Percentiles rank a stretch among this genome's conserved stretches.
phyloP scores from a whole-genome alignment of 2,329 filamentous ascomycete species.

The Didymella segeticola region DNA sequence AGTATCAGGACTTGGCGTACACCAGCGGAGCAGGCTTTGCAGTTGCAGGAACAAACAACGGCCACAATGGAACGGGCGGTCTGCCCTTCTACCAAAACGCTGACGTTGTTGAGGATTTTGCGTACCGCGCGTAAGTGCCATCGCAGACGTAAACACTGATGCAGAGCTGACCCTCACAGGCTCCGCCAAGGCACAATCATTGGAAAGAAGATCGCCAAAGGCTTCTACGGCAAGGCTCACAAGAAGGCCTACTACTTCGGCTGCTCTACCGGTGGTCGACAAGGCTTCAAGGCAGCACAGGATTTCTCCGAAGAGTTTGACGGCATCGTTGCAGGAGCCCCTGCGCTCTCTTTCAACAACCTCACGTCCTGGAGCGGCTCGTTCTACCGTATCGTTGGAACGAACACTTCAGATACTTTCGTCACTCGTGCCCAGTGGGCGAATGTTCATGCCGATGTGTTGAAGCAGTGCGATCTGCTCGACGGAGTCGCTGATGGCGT shows the following conservation, averaged over 20 bases:
- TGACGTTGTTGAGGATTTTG: conserved; percentile 58
- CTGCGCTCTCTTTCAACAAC: conserved; percentile 44
- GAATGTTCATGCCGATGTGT: conserved; percentile 49
- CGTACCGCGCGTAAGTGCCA: conserved; percentile 49
- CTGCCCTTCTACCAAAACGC: conserved; percentile 55
- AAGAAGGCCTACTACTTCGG: conserved; percentile 51
- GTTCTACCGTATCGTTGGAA: conserved; percentile 39
- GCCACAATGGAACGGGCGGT: conserved; percentile 55
- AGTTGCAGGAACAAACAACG: conserved; percentile 51
- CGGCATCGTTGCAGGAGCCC: conserved; percentile 46
- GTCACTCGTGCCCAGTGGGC: conserved; percentile 51
- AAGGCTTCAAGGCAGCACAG: conserved; percentile 46
- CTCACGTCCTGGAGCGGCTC: conserved; percentile 43
- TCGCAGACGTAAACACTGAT: not conserved
- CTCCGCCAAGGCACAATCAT: conserved; percentile 42
- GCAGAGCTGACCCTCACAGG: conserved; percentile 21
- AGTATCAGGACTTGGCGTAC: conserved; percentile 51
- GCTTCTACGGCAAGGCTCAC: conserved; percentile 50
- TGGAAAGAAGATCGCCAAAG: conserved; percentile 50
- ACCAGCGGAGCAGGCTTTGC: conserved; percentile 49
- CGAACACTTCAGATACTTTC: conserved; percentile 45
- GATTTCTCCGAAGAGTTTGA: conserved; percentile 47
- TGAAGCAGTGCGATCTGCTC: conserved; percentile 58
- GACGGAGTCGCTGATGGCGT: conserved; percentile 59
- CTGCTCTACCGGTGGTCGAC: conserved; percentile 48